A percentile compares a stretch with the other conserved stretches of the same genome.
Conservation (phyloP, 805 yeast genomes). For the Starmerella sp. region DNA sequence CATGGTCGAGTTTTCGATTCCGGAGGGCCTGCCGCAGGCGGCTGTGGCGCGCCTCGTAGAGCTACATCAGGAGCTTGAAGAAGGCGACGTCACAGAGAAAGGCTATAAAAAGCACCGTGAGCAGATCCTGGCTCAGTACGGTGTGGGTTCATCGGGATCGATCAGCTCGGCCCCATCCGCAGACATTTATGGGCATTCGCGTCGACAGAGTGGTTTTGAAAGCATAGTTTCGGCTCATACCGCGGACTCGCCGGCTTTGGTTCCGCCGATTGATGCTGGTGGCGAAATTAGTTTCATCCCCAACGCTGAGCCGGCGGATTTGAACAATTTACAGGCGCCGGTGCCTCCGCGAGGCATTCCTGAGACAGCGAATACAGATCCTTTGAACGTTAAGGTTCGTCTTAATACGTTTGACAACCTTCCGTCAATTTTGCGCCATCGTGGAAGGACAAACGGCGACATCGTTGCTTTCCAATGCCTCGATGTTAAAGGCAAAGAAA, state of each 20-base stretch:
- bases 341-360: constrained; percentile 25
- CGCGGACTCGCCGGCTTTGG: constrained; percentile 10
- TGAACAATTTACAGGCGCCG: constrained; percentile 21
- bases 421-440: constrained; percentile 57
- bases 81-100: constrained; percentile 62
- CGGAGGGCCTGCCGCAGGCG: constrained; percentile 25
- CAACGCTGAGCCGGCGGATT: constrained; percentile 6
- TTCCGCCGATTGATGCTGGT: not conserved
- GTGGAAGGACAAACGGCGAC: constrained; percentile 55
- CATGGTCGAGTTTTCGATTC: constrained; percentile 23
- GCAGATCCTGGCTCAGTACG: constrained; percentile 28
- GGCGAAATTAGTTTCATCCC: not conserved
- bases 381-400: constrained; percentile 27
- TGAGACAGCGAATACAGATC: constrained; percentile 28
- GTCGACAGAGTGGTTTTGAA: constrained; percentile 19
- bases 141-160: constrained; percentile 11
- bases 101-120: constrained; percentile 55
- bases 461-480: constrained; percentile 63
- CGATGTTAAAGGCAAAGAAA: constrained; percentile 74
- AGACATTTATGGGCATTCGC: constrained; percentile 13
- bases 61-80: constrained; percentile 29
- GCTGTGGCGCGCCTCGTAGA: constrained; percentile 22
- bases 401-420: constrained; percentile 43
- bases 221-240: constrained; percentile 14
- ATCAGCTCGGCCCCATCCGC: constrained; percentile 8